A percentile compares a stretch with the other conserved stretches of the same genome.
Conservation (phyloP, 352 stramenopile species). For the Pythium apleroticum region DNA sequence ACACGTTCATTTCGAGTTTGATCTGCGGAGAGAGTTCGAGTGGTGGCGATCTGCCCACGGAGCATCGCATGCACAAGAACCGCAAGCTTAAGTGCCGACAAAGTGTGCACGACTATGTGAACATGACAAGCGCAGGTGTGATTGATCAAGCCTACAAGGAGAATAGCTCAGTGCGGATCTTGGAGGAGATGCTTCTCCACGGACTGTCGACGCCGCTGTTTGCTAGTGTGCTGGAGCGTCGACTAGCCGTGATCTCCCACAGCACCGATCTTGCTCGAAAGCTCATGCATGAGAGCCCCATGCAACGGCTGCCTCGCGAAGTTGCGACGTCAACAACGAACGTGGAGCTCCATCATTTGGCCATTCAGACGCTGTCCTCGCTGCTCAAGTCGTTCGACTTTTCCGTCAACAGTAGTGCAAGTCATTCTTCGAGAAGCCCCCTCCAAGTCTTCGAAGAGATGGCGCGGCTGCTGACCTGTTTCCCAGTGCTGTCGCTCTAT, state of each 20-base stretch:
- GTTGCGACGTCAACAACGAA: conserved; percentile 38
- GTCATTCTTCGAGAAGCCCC: conserved; percentile 16
- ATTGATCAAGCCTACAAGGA: conserved; percentile 70
- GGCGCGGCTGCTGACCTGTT: conserved; percentile 67
- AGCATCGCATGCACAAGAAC: conserved; percentile 87
- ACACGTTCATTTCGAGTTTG: conserved; percentile 74
- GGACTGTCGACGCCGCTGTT: conserved; percentile 76
- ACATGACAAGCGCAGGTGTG: conserved; percentile 83
- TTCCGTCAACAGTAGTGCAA: conserved; percentile 19
- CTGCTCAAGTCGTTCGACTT: conserved; percentile 78
- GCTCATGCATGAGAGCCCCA: conserved; percentile 52
- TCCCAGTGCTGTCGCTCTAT: conserved; percentile 76
- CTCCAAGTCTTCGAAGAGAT: conserved; percentile 77
- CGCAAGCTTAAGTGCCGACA: conserved; percentile 80
- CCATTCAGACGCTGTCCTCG: conserved; percentile 76
- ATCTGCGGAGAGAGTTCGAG: conserved; percentile 71
- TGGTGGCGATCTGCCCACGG: conserved; percentile 75
- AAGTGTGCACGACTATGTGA: conserved; percentile 72
- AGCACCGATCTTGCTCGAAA: conserved; percentile 63
- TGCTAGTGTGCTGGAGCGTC: conserved; percentile 72
- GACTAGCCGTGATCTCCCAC: conserved; percentile 80
- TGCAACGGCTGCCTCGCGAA: conserved; percentile 39
- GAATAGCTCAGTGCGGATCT: conserved; percentile 68
- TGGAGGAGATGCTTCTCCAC: conserved; percentile 83
- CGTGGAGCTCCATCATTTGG: conserved; percentile 79